Base-by-base conservation (phyloP, 75 land plant species). In the Ceratopteris richardii region DNA sequence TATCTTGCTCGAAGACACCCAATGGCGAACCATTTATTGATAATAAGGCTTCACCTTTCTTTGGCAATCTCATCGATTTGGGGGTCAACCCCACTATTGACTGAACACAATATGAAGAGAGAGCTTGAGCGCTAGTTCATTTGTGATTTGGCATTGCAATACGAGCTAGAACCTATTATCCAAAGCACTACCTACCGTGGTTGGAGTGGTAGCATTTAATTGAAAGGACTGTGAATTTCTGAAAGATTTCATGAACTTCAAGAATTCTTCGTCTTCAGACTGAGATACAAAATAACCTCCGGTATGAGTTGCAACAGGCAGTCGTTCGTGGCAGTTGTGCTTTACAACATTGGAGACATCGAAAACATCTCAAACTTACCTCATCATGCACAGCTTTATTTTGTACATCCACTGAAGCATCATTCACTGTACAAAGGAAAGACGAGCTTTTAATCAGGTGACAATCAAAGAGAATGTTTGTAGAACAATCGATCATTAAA, bases 11-110 rank as follows among this genome's bases (percentile, higher is more conserved):
- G 57, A 67, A 86, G 1, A 77, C 72, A 21, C 90, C 90, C 47
- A 86, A 77, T 0, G 90, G 90, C 6, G 87, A 86, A 24, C 90
- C 90, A 66, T 66, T 77, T 5, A 80, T 77, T 44, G 90, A 86
- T 29, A 86, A 50, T 39, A 86, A 80, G 63, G 82, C 70, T 60
- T 86, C 81, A 0, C 83, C 90, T 57, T 56, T 50, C 73, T 86
- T 74, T 2, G 90, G 87, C 30, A 71, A 50, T 59, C 87, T 77
- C 24, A 43, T 42, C 29, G 81, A 77, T 52, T 77, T 83, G 9
- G 83, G 87, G n/a, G 90, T 83, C 68, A 67, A 60, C 21, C 90
- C 87, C 13, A 57, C 23, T 39, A 20, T 57, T 21, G 25, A 26
- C 1, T 52, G 2, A 9, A 1, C 28, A 52, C 23, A 11, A 2